phyloP scores from a whole-genome alignment of 176 grass and related monocot genomes.

The Aegilops speltoides region DNA sequence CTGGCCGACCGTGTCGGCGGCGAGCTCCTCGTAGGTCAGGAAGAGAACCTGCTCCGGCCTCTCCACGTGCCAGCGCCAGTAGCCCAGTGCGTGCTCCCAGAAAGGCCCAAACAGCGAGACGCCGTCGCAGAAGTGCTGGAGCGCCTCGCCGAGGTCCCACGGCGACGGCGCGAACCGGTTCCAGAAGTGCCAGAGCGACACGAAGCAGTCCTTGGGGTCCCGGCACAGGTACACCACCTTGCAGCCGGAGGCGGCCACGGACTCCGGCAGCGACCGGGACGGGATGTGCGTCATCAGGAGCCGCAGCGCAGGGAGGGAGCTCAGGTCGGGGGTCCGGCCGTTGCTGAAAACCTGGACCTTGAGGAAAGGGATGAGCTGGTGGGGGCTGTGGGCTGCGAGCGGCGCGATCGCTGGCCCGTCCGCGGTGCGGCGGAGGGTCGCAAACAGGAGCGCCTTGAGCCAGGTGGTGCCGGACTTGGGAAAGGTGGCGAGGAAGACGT shows the following conservation, averaged over 20 bases:
- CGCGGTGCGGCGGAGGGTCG: not conserved
- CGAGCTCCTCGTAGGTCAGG: constrained; percentile 30
- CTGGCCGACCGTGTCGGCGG: not conserved
- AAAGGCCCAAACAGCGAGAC: not conserved
- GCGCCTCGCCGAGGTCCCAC: not conserved
- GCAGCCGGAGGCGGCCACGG: not conserved
- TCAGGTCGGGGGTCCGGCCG: not conserved
- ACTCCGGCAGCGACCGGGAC: not conserved
- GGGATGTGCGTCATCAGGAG: constrained; percentile 27
- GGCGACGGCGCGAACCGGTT: not conserved
- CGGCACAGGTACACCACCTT: constrained; percentile 20
- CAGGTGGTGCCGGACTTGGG: not conserved
- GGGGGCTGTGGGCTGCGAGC: not conserved
- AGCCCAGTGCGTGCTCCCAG: constrained; percentile 21
- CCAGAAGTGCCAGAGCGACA: constrained; percentile 21
- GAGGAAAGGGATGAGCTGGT: constrained; percentile 8
- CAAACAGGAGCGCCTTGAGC: not conserved
- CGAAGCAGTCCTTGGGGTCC: constrained; percentile 20
- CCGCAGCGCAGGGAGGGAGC: not conserved
- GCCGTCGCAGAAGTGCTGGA: constrained; percentile 15
- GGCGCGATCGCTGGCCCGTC: not conserved
- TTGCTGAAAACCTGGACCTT: not conserved
- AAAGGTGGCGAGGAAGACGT: constrained; percentile 7
- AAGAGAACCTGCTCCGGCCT: constrained; percentile 25
- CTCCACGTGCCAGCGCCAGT: constrained; percentile 11